Percentiles rank a stretch among this genome's conserved stretches.
These are phyloP conservation scores for Corymbia citriodora DNA, from an alignment of 441 rosid genomes.

Conservation along the genomic window DNA sequence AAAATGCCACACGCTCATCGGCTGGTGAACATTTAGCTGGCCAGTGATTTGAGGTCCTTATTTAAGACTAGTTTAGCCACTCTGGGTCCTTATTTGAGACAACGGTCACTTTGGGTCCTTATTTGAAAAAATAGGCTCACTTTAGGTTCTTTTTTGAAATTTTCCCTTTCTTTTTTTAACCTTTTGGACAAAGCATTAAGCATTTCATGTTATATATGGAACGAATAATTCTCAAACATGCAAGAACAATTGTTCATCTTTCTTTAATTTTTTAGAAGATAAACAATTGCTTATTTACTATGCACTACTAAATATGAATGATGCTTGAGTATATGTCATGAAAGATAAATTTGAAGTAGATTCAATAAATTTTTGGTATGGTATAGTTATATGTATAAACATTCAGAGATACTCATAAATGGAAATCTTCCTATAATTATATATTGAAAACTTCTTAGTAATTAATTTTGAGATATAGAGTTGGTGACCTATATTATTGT, in stretches of 20 bases:
- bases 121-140: no score
- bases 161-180: not conserved
- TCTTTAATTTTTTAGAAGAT: not conserved
- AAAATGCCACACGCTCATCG: no score
- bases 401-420: not conserved
- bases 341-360: not conserved
- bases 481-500: not conserved
- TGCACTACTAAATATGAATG: not conserved
- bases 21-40: no score
- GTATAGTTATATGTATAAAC: not conserved
- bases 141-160: no score
- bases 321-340: not conserved
- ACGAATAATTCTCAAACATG: not conserved
- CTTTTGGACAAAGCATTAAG: not conserved
- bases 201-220: not conserved
- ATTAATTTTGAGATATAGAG: not conserved
- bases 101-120: no score
- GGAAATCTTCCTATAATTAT: not conserved
- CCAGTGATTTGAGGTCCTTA: no score
- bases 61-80: no score
- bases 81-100: no score
- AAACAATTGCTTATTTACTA: not conserved
- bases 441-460: not conserved
- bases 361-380: not conserved
- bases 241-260: not conserved